Evolutionary conservation across 371 early-diverging fungal genomes (phyloP).

Genomic region (Mortierella sp.): DNA sequence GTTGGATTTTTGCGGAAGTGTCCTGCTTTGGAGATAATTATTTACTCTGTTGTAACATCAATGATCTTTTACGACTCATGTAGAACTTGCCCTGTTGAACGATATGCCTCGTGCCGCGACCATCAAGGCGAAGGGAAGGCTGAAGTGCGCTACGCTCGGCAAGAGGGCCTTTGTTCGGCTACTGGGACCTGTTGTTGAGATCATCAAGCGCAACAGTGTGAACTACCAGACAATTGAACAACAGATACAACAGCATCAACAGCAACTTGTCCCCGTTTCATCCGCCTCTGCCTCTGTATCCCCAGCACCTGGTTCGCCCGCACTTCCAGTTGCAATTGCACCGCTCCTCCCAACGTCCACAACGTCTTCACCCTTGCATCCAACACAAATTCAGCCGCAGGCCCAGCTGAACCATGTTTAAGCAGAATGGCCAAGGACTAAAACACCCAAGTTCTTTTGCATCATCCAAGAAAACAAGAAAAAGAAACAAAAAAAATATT

Average conservation of each 20-base stretch:
- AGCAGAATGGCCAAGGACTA: not conserved
- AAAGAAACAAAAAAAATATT: conserved; percentile 5
- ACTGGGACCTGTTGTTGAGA: conserved; percentile 93
- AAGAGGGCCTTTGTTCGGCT: conserved; percentile 94
- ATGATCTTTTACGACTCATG: not conserved
- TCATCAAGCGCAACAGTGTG: conserved; percentile 89
- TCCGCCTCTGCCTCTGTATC: conserved; percentile 15
- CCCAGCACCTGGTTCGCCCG: conserved; percentile 14
- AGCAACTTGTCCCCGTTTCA: conserved; percentile 34
- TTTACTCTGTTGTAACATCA: not conserved
- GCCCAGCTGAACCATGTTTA: conserved; percentile 33
- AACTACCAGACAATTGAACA: conserved; percentile 73
- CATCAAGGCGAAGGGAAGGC: conserved; percentile 84
- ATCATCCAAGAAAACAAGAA: conserved; percentile 1
- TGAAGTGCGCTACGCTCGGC: conserved; percentile 93
- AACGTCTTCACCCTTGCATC: conserved; percentile 20
- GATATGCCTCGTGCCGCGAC: conserved; percentile 94
- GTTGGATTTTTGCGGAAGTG: no score
- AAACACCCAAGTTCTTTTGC: conserved; percentile 1
- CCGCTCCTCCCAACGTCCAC: conserved; percentile 14
- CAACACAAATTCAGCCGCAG: conserved; percentile 14
- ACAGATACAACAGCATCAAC: conserved; percentile 48
- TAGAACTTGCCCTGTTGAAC: conserved; percentile 92
- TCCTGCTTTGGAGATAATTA: no score
- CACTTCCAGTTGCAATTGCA: conserved; percentile 18